Evolutionary conservation across 495 filamentous ascomycete species (phyloP).

Genomic region (Penicillium nucicola): DNA sequence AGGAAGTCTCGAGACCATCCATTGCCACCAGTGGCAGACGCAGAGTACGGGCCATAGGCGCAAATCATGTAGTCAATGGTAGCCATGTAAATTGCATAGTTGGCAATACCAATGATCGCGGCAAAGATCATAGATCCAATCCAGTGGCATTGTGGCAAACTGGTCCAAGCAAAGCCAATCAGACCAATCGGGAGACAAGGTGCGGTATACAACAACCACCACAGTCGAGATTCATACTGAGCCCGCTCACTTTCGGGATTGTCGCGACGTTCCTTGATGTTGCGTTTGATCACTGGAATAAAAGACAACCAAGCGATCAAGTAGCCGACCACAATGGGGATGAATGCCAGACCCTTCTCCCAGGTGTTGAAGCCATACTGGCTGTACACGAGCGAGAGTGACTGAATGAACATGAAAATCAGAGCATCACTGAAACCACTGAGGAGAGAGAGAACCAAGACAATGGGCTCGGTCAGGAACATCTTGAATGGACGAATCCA

Average conservation of each 20-base stretch:
- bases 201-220: slow-evolving; percentile 55
- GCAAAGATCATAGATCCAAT: slow-evolving; percentile 62
- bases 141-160: slow-evolving; percentile 58
- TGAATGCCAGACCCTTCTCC: slow-evolving; percentile 52
- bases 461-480: slow-evolving; percentile 61
- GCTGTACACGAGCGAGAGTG: slow-evolving; percentile 54
- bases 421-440: slow-evolving; percentile 61
- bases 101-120: slow-evolving; percentile 65
- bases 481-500: slow-evolving; percentile 61
- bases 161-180: slow-evolving; percentile 63
- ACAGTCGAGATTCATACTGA: slow-evolving; percentile 61
- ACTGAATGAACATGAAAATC: slow-evolving; percentile 68
- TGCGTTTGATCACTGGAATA: slow-evolving; percentile 51
- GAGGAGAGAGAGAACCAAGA: slow-evolving; percentile 55
- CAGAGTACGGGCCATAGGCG: slow-evolving; percentile 69
- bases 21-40: slow-evolving; percentile 70
- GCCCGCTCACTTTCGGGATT: slow-evolving; percentile 51
- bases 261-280: slow-evolving; percentile 43
- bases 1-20: slow-evolving; percentile 78
- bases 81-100: slow-evolving; percentile 70
- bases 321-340: slow-evolving; percentile 59
- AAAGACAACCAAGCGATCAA: slow-evolving; percentile 54
- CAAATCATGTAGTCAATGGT: slow-evolving; percentile 75
- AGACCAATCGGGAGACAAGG: slow-evolving; percentile 59
- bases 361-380: slow-evolving; percentile 56